A percentile compares a stretch with the other conserved stretches of the same genome.
These are phyloP conservation scores for Termitomyces sp. DNA, from an alignment of 768 basidiomycete species.

Conservation along the genomic window DNA sequence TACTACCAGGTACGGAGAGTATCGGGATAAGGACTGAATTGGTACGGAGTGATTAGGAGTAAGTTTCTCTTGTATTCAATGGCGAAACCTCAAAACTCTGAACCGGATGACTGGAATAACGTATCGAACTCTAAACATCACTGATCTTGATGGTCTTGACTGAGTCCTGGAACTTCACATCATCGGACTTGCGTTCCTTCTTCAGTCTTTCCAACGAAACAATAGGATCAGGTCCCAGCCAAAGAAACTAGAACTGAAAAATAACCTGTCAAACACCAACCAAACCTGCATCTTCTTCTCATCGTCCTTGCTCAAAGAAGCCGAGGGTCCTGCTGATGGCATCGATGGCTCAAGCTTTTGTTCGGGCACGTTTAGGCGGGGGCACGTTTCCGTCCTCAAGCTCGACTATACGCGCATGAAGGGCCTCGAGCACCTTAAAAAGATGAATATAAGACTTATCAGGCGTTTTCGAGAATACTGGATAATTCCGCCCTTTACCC, in stretches of 20 bases:
- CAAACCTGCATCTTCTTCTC: slow-evolving; percentile 36
- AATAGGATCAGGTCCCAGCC: neutral
- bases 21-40: too few species aligned
- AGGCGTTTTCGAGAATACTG: neutral
- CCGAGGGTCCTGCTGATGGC: slow-evolving; percentile 14
- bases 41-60: too few species aligned
- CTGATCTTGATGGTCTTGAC: slow-evolving; percentile 33
- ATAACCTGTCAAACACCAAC: slow-evolving; percentile 32
- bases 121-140: slow-evolving; percentile 32
- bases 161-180: slow-evolving; percentile 33
- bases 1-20: too few species aligned
- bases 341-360: slow-evolving; percentile 5
- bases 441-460: neutral
- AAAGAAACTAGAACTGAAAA: neutral
- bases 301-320: slow-evolving; percentile 23
- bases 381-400: slow-evolving; percentile 27
- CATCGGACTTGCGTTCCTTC: slow-evolving; percentile 33
- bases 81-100: too few species aligned
- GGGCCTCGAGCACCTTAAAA: slow-evolving; percentile 21
- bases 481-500: too few species aligned
- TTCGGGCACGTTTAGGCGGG: slow-evolving; percentile 26
- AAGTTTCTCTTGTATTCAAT: too few species aligned
- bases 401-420: slow-evolving; percentile 24
- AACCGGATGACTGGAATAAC: too few species aligned
- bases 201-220: slow-evolving; percentile 22